Evolutionary conservation across 371 early-diverging fungal species (phyloP), one percentile per base, ranked within the genome.

Genomic region (Aphelidium insulamus): DNA sequence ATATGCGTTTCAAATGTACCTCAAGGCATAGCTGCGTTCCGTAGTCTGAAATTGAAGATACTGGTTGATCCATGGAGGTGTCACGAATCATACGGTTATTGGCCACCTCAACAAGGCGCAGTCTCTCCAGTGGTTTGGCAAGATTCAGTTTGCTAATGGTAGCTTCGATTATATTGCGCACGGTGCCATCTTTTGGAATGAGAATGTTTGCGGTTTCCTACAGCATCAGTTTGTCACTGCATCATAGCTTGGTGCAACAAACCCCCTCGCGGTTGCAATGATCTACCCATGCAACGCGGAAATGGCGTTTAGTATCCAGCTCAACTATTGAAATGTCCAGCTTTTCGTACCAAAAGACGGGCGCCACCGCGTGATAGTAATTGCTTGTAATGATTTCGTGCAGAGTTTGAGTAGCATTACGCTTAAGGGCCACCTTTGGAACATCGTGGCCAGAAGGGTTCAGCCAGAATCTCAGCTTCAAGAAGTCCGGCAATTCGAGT

Each of bases 301-400:
- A 38, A 21, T 30, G 33, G 23, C 70, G 66, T 46, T 81, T 82
- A 27, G 54, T 64, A 37, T 90, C 88, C 20, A 85, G 54, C 44
- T 88, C 84, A 7, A 55, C 52, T 24, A 88, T 50, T 12, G 66
- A 62, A 14, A 85, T 57, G 24, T 82, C 77, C 34, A 87, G 39
- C 21, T 77, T 59, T 43, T 92, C 90, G 46, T 85, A 92, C 36
- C 57, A 63, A 7, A 87, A 34, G n/a, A 46, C 41, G 19, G 32
- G 43, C 21, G 54, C 39, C 23, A 44, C 3, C 42, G 36, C 16
- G 43, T n/a, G 9, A 8, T 26, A 41, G 34, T 41, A 52, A 14
- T 42, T 38, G 19, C 28, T 23, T 8, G 43, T 45, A 7, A 76
- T 43, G 66, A 81, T 77, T 18, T 76, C 76, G 8, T 53, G 39